Percentiles rank a stretch among this genome's conserved stretches.
Evolutionary conservation across 768 basidiomycete species (phyloP).

Genomic region (Omphalotus guepiniiformis): DNA sequence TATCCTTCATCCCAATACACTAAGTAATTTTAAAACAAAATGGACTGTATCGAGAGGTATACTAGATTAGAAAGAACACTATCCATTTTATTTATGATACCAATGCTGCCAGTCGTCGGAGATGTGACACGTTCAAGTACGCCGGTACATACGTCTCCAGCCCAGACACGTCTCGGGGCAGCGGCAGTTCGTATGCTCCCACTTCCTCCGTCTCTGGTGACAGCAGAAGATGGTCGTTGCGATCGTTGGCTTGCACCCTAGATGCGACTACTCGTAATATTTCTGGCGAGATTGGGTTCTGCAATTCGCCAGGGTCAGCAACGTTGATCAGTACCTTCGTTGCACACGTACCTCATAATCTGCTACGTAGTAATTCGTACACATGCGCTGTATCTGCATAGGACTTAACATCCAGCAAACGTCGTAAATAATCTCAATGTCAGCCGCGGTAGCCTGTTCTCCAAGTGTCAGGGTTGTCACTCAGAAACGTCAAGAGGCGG

Average conservation of each 20-base stretch:
- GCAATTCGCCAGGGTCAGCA: constrained; percentile 7
- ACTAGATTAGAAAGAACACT: constrained; percentile 1
- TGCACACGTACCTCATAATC: constrained; percentile 82
- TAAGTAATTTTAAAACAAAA: constrained; percentile 3
- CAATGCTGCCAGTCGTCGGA: constrained; percentile 81
- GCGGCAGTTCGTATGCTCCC: constrained; percentile 88
- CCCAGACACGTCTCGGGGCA: constrained; percentile 92
- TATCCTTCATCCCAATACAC: constrained; percentile 5
- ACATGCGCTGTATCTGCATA: constrained; percentile 99
- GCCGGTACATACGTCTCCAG: constrained; percentile 96
- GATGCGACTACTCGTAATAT: constrained; percentile 96
- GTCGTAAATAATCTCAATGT: constrained; percentile 98
- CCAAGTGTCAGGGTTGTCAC: constrained; percentile 1
- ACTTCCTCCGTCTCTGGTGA: constrained; percentile 97
- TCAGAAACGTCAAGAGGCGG: not conserved
- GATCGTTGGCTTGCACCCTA: constrained; percentile 92
- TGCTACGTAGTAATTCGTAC: constrained; percentile 97
- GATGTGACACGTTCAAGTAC: constrained; percentile 85
- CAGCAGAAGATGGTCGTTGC: constrained; percentile 93
- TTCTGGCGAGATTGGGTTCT: constrained; percentile 97
- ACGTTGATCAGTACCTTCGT: not conserved
- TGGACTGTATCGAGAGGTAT: constrained; percentile 12
- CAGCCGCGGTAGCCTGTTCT: constrained; percentile 86
- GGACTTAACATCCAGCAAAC: constrained; percentile 99
- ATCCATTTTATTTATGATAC: too few species aligned